A percentile compares a stretch with the other conserved stretches of the same genome.
These are phyloP conservation scores for Allium cepa DNA, from an alignment of 106 monocot species.

Conservation along the genomic window DNA sequence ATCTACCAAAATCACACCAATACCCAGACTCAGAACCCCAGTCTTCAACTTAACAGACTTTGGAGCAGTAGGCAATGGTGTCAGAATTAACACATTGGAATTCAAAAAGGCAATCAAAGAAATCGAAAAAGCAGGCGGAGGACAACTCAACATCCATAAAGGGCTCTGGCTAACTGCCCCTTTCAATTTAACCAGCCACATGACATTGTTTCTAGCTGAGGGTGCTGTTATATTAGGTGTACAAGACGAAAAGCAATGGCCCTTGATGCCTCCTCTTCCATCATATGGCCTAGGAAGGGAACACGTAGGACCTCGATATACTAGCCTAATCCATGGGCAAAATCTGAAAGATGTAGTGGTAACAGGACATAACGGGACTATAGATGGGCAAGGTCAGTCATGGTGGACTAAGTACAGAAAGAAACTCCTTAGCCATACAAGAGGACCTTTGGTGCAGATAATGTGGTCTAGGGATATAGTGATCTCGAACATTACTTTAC, in stretches of 20 bases:
- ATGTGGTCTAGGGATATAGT: slow-evolving; percentile 41
- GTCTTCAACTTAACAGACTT: slow-evolving; percentile 32
- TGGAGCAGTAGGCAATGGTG: slow-evolving; percentile 35
- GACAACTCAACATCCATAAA: slow-evolving; percentile 34
- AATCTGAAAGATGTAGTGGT: too few relatives aligned
- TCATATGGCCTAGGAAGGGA: too few relatives aligned
- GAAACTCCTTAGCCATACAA: slow-evolving; percentile 37
- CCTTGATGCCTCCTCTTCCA: too few relatives aligned
- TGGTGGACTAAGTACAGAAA: slow-evolving; percentile 33
- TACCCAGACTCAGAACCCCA: slow-evolving; percentile 18
- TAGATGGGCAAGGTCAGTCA: slow-evolving; percentile 32
- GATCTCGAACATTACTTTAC: slow-evolving; percentile 42
- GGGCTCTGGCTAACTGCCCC: slow-evolving; percentile 60
- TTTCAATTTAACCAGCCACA: slow-evolving; percentile 62
- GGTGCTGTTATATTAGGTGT: slow-evolving; percentile 47
- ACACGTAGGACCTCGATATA: too few relatives aligned
- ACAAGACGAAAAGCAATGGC: slow-evolving; percentile 4
- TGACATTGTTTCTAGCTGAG: slow-evolving; percentile 58
- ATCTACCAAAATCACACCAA: slow-evolving; percentile 7
- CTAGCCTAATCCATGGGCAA: too few relatives aligned
- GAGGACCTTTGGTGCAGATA: slow-evolving; percentile 38
- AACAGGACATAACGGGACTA: slow-evolving; percentile 40
- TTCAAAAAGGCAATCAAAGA: slow-evolving; percentile 45
- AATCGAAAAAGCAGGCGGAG: slow-evolving; percentile 40
- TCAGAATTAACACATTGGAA: slow-evolving; percentile 37